These are phyloP conservation scores for Pseudognaphalium luteoalbum DNA, from an alignment of 129 eudicot genomes.

Conservation along the genomic window DNA sequence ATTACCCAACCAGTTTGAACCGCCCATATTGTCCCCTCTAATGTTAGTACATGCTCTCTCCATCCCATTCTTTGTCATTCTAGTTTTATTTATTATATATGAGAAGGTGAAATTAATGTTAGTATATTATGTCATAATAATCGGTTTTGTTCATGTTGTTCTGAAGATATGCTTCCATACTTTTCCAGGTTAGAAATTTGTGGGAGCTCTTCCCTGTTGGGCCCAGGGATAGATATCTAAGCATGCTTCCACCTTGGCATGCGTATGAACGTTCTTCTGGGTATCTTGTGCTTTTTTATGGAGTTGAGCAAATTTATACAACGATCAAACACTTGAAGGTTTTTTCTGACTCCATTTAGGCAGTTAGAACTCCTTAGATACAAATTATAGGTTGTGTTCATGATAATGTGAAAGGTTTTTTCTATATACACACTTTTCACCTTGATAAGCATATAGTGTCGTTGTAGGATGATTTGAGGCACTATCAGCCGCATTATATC, in stretches of 20 bases:
- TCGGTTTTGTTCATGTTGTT: conserved; percentile 3
- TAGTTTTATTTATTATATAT: conserved; percentile 2
- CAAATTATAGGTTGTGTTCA: not conserved
- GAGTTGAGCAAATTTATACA: conserved; percentile 82
- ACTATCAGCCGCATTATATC: conserved; percentile 4
- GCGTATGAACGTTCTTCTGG: conserved; percentile 92
- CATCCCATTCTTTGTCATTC: not conserved
- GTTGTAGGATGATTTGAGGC: conserved; percentile 39
- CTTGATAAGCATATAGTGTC: conserved; percentile 21
- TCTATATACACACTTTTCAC: conserved; percentile 1
- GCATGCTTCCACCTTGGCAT: conserved; percentile 99
- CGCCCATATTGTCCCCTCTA: not conserved
- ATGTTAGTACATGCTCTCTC: conserved; percentile 11
- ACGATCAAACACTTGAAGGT: conserved; percentile 72
- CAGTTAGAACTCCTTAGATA: conserved; percentile 1
- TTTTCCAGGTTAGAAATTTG: conserved; percentile 53
- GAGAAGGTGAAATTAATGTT: not conserved
- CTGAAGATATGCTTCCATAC: not conserved
- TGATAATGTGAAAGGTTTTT: conserved; percentile 1
- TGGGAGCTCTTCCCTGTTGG: conserved; percentile 74
- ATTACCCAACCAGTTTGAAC: not conserved
- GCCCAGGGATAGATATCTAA: conserved; percentile 83
- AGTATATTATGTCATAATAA: not conserved
- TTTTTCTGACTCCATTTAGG: conserved; percentile 2
- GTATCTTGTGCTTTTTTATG: conserved; percentile 68